Conservation (phyloP, 306 rosid species). For the Urtica urens region DNA sequence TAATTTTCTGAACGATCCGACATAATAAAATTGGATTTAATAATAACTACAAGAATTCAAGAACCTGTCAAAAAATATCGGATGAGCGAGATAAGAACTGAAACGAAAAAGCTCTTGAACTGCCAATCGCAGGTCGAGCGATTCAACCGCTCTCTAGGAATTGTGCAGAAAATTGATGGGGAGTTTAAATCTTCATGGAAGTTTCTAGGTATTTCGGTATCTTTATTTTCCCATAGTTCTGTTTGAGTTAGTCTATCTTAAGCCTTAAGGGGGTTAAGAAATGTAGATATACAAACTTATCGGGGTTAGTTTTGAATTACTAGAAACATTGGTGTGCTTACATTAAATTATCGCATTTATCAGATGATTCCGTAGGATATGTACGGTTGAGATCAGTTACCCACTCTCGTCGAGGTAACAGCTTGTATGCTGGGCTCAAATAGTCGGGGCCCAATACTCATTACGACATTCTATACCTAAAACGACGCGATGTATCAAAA, state of each 20-base stretch:
- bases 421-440: no score
- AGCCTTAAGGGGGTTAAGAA: neutral
- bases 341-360: neutral
- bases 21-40: no score
- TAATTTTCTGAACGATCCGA: no score
- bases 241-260: neutral
- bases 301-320: neutral
- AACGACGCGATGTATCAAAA: no score
- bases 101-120: neutral
- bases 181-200: neutral
- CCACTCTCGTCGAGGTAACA: no score
- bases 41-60: neutral
- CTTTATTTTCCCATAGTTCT: neutral
- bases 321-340: neutral
- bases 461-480: no score
- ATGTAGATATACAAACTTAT: neutral
- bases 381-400: no score
- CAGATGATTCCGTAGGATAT: no score
- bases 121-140: neutral
- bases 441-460: no score
- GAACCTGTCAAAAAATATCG: neutral
- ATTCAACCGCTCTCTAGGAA: neutral
- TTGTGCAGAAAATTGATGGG: neutral
- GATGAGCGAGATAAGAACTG: neutral
- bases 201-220: constrained; percentile 5